Conservation (phyloP, 192 early-diverging fungal genomes). For the Coemansia sp. region DNA sequence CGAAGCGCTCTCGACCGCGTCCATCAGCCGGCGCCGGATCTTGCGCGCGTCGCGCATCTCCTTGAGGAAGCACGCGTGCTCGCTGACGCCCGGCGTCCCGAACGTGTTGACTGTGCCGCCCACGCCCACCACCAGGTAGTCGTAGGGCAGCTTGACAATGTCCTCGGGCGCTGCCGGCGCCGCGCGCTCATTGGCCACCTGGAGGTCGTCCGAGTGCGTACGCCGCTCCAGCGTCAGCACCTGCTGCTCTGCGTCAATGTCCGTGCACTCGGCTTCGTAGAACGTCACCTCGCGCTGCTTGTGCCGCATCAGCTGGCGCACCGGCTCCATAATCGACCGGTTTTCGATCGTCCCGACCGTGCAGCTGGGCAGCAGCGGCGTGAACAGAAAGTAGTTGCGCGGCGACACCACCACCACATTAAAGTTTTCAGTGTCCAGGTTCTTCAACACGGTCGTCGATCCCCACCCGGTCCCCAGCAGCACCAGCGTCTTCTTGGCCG, state of each 20-base stretch:
- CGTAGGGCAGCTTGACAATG: conserved; percentile 54
- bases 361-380: conserved; percentile 63
- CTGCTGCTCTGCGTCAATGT: conserved; percentile 79
- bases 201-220: conserved; percentile 51
- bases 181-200: conserved; percentile 50
- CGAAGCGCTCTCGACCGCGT: conserved; percentile 72
- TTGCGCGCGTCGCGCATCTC: conserved; percentile 77
- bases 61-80: conserved; percentile 81
- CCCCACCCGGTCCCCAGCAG: conserved; percentile 45
- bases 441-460: conserved; percentile 57
- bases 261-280: conserved; percentile 83
- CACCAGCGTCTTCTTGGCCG: conserved; percentile 37
- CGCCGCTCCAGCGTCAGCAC: conserved; percentile 69
- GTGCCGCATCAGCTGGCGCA: conserved; percentile 80
- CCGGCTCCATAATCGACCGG: conserved; percentile 79
- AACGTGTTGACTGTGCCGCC: conserved; percentile 82
- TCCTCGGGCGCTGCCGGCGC: conserved; percentile 28
- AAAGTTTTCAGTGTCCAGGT: conserved; percentile 69
- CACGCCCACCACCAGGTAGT: conserved; percentile 75
- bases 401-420: conserved; percentile 74
- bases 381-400: conserved; percentile 85
- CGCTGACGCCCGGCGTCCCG: conserved; percentile 74
- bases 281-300: conserved; percentile 81
- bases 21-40: conserved; percentile 73
- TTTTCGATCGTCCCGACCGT: conserved; percentile 88